phyloP scores from a whole-genome alignment of 176 grass and related monocot species.

The Secale cereale region DNA sequence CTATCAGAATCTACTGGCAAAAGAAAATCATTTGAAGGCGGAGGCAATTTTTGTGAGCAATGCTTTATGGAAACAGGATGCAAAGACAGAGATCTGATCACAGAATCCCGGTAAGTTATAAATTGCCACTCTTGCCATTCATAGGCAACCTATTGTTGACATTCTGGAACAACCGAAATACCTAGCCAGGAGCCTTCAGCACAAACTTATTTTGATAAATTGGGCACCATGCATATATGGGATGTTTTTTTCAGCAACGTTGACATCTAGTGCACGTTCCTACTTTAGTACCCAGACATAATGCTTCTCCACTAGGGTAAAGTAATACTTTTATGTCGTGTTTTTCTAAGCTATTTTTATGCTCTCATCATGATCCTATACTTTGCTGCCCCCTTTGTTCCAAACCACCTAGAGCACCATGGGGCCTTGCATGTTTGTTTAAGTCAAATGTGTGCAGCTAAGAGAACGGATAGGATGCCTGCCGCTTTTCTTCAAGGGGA shows the following conservation, averaged over 20 bases:
- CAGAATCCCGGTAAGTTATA: conserved; percentile 34
- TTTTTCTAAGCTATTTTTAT: conserved; percentile 41
- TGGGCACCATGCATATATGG: neutral
- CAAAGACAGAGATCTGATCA: conserved; percentile 46
- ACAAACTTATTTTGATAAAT: neutral
- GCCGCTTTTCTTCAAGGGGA: conserved; percentile 4
- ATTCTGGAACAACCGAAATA: neutral
- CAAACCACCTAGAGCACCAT: conserved; percentile 30
- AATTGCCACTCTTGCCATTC: neutral
- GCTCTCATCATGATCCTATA: conserved; percentile 47
- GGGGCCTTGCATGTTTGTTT: conserved; percentile 46
- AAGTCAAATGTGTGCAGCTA: conserved; percentile 27
- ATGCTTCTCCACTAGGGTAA: conserved; percentile 31
- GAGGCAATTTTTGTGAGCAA: conserved; percentile 38
- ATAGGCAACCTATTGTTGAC: neutral
- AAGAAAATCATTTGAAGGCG: conserved; percentile 69
- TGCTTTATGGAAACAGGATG: conserved; percentile 46
- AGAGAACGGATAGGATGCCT: conserved; percentile 34
- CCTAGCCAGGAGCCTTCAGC: neutral
- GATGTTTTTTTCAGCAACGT: neutral
- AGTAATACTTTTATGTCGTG: conserved; percentile 25
- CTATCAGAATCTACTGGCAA: conserved; percentile 50
- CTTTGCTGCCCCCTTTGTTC: conserved; percentile 48
- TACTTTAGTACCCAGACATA: conserved; percentile 29
- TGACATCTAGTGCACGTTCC: conserved; percentile 12